Evolutionary conservation across 2,329 filamentous ascomycete genomes (phyloP).

Genomic region (Ceratocystis albifundus): DNA sequence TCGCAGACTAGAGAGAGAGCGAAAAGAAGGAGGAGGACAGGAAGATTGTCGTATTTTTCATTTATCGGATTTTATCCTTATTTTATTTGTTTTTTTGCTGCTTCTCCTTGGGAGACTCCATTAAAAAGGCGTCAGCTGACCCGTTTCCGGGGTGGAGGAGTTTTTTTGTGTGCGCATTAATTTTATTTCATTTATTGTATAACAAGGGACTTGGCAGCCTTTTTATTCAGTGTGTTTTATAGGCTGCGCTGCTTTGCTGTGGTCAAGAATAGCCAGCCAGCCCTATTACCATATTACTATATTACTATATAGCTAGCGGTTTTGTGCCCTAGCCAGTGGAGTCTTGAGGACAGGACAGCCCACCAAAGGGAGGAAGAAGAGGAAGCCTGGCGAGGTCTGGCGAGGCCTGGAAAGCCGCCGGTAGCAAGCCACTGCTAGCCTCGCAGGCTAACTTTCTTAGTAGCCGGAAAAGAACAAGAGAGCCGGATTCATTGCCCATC

Average conservation of each 20-base stretch:
- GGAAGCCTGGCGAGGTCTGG: too few relatives aligned
- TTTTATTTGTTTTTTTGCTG: not conserved
- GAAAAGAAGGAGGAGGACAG: not conserved
- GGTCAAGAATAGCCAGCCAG: not conserved
- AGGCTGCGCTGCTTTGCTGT: too few relatives aligned
- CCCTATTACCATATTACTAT: too few relatives aligned
- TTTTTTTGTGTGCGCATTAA: not conserved
- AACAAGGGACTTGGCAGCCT: not conserved
- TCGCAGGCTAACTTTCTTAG: not conserved
- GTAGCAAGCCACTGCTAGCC: not conserved
- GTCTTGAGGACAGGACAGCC: too few relatives aligned
- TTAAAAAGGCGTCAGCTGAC: conserved; percentile 11
- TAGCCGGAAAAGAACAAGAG: not conserved
- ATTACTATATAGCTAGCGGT: too few relatives aligned
- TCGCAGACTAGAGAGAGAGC: not conserved
- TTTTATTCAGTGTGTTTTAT: too few relatives aligned
- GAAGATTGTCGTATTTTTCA: not conserved
- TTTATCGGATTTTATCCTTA: not conserved
- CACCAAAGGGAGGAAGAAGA: too few relatives aligned
- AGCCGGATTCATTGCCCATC: too few relatives aligned
- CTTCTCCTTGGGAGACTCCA: not conserved
- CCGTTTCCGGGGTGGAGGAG: not conserved
- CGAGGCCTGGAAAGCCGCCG: not conserved
- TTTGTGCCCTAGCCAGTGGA: too few relatives aligned
- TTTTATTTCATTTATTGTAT: conserved; percentile 4